Conservation (phyloP, 495 filamentous ascomycete species). For the Pseudevernia furfuracea region DNA sequence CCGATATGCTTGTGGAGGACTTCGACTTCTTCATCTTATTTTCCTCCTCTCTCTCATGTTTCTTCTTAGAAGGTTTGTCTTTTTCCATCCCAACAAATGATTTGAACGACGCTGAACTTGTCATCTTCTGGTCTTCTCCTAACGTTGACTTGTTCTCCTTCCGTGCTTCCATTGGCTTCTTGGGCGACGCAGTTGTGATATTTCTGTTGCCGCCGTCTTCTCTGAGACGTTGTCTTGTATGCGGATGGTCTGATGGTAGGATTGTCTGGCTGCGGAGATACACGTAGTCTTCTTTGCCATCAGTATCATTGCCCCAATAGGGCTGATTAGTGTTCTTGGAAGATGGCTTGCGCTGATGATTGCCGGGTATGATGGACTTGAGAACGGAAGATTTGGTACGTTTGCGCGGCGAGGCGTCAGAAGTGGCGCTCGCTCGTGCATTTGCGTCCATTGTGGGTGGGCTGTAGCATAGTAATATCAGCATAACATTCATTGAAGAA, state of each 20-base stretch:
- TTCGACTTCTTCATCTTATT: constrained; percentile 70
- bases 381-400: constrained; percentile 36
- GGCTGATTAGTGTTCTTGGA: constrained; percentile 33
- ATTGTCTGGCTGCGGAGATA: constrained; percentile 29
- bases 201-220: constrained; percentile 27
- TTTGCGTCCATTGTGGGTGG: not conserved
- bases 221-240: constrained; percentile 28
- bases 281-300: constrained; percentile 4
- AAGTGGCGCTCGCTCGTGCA: not conserved
- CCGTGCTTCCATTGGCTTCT: constrained; percentile 16
- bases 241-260: constrained; percentile 27
- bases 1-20: constrained; percentile 69
- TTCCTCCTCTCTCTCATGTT: constrained; percentile 26
- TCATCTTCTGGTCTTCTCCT: constrained; percentile 51
- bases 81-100: constrained; percentile 48
- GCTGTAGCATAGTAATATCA: not conserved
- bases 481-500: not conserved
- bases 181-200: constrained; percentile 18
- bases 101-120: constrained; percentile 60
- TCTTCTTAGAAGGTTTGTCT: constrained; percentile 46
- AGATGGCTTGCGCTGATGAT: constrained; percentile 38
- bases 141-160: constrained; percentile 22
- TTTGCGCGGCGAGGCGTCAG: constrained; percentile 9
- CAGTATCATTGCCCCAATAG: constrained; percentile 28
- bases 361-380: constrained; percentile 39